Conservation (phyloP, 2,329 filamentous ascomycete genomes). For the Plectosphaerella sp. region DNA sequence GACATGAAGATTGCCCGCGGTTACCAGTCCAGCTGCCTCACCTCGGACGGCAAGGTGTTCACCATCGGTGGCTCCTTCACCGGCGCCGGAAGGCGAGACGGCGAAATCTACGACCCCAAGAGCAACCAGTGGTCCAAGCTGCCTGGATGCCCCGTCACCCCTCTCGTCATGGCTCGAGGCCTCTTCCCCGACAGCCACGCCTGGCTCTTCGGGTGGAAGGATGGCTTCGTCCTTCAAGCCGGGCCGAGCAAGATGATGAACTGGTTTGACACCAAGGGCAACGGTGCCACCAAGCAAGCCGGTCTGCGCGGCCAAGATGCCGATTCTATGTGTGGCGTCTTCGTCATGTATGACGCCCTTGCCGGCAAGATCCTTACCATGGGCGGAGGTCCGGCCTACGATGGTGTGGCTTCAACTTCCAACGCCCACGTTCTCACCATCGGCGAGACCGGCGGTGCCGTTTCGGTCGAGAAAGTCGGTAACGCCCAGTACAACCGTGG, state of each 20-base stretch:
- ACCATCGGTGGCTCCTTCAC: conserved; percentile 53
- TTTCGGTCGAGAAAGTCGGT: conserved; percentile 19
- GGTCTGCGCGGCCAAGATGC: conserved; percentile 34
- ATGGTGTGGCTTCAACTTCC: conserved; percentile 30
- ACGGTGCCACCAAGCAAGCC: conserved; percentile 33
- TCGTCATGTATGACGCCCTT: conserved; percentile 55
- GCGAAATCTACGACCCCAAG: conserved; percentile 46
- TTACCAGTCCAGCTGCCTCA: conserved; percentile 46
- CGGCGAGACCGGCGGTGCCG: conserved; percentile 16
- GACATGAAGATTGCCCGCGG: conserved; percentile 44
- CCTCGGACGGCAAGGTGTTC: conserved; percentile 51
- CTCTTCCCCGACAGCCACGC: conserved; percentile 33
- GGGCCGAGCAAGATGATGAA: conserved; percentile 50
- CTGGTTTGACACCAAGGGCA: conserved; percentile 43
- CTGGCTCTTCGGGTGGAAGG: conserved; percentile 34
- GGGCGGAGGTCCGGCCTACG: conserved; percentile 44
- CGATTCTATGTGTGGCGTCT: conserved; percentile 49
- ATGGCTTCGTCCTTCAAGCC: conserved; percentile 47
- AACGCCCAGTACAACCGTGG: conserved; percentile 31
- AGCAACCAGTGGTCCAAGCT: conserved; percentile 42
- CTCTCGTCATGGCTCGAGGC: conserved; percentile 45
- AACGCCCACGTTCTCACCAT: conserved; percentile 48
- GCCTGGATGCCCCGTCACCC: conserved; percentile 39
- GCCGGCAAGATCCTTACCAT: conserved; percentile 50
- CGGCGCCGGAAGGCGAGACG: conserved; percentile 45